These are phyloP conservation scores for Xanthoconium separans DNA, from an alignment of 1,284 basidiomycete species.

Conservation along the genomic window DNA sequence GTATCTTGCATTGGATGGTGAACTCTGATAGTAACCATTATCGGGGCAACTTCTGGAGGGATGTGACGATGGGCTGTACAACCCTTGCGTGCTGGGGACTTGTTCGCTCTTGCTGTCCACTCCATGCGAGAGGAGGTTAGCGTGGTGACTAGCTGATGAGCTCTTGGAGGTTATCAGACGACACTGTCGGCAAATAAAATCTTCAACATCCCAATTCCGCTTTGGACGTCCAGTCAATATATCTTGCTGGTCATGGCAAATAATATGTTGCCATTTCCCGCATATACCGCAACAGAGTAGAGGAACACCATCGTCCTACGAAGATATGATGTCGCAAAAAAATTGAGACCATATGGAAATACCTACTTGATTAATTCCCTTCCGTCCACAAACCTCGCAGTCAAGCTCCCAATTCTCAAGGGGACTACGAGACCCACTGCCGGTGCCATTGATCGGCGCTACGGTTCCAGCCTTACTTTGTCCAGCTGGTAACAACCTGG, in stretches of 20 bases:
- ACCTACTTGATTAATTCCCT: constrained; percentile 67
- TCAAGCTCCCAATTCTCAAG: constrained; percentile 78
- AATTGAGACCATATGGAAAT: constrained; percentile 1
- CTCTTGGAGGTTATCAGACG: constrained; percentile 19
- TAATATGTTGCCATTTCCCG: constrained; percentile 80
- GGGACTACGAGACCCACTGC: constrained; percentile 47
- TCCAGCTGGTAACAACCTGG: not conserved
- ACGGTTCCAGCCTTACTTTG: constrained; percentile 4
- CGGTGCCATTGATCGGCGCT: constrained; percentile 28
- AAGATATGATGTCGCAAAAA: constrained; percentile 4
- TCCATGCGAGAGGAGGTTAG: constrained; percentile 11
- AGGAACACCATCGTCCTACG: constrained; percentile 70
- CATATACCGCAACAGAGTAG: constrained; percentile 81
- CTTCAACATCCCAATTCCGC: constrained; percentile 71
- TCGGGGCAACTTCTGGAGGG: constrained; percentile 18
- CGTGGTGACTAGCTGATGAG: constrained; percentile 9
- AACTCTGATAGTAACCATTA: constrained; percentile 16
- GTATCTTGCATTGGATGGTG: constrained; percentile 21
- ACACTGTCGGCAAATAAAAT: constrained; percentile 62
- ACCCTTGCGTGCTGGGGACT: constrained; percentile 11
- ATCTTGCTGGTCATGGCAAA: constrained; percentile 72
- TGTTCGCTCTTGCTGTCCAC: constrained; percentile 9
- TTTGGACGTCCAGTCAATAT: constrained; percentile 51
- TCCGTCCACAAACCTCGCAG: constrained; percentile 77
- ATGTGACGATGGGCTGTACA: constrained; percentile 14